These are phyloP conservation scores for Metschnikowia baotianmanensis DNA, from an alignment of 805 yeast species.

Conservation along the genomic window DNA sequence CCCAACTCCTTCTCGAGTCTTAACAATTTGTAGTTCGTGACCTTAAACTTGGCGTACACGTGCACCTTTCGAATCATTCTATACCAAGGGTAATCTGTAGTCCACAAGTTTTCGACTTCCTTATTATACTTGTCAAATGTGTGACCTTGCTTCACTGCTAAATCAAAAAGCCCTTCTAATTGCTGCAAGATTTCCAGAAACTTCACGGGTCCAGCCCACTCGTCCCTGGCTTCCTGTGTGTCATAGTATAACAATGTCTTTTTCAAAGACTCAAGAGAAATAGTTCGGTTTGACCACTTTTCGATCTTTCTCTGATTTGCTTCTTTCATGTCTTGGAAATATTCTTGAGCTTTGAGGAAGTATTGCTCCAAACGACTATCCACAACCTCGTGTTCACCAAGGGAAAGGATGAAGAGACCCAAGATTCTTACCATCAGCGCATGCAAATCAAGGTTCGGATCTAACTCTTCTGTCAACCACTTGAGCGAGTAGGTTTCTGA, in stretches of 20 bases:
- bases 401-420: conserved; percentile 35
- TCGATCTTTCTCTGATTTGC: conserved; percentile 13
- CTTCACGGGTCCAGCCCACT: conserved; percentile 14
- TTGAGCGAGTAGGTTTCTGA: conserved; percentile 34
- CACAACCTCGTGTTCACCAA: conserved; percentile 41
- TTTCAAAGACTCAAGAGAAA: conserved; percentile 20
- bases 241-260: conserved; percentile 24
- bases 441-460: conserved; percentile 31
- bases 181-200: conserved; percentile 17
- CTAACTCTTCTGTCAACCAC: conserved; percentile 28
- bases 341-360: conserved; percentile 18
- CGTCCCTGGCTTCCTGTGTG: conserved; percentile 12
- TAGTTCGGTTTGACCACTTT: conserved; percentile 23
- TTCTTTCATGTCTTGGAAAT: conserved; percentile 19
- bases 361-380: conserved; percentile 26
- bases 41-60: conserved; percentile 55
- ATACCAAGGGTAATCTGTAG: conserved; percentile 79
- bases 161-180: conserved; percentile 21
- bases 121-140: conserved; percentile 48
- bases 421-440: conserved; percentile 34
- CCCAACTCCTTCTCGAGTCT: conserved; percentile 32
- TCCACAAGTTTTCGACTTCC: conserved; percentile 48
- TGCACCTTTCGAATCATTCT: conserved; percentile 55
- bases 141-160: conserved; percentile 23
- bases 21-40: conserved; percentile 51